Evolutionary conservation across 1,284 basidiomycete species (phyloP).

Genomic region (Cryptococcus wingfieldii): DNA sequence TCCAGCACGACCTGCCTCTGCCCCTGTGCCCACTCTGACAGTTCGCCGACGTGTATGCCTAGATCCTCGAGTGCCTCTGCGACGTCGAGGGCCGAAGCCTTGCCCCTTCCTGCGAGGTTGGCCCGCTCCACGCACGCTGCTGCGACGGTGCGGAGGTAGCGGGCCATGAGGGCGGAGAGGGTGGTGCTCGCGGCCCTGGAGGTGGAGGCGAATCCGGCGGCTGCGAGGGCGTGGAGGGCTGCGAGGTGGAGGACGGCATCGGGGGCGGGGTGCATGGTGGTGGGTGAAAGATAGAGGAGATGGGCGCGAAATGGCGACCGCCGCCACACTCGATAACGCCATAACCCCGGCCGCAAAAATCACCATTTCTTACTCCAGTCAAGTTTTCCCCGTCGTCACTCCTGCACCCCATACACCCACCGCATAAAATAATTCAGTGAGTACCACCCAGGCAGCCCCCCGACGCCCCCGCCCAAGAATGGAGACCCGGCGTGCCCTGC

Average conservation of each 20-base stretch:
- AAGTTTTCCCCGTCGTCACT: background rate
- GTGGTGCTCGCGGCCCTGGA: conserved; percentile 39
- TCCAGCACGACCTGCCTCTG: conserved; percentile 25
- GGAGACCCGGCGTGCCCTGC: background rate
- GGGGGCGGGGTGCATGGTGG: conserved; percentile 21
- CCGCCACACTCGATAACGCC: background rate
- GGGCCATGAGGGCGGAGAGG: conserved; percentile 30
- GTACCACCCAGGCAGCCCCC: background rate
- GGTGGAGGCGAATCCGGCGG: conserved; percentile 42
- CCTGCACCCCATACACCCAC: background rate
- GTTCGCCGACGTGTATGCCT: conserved; percentile 32
- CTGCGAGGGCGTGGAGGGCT: conserved; percentile 37
- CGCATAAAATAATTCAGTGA: conserved; percentile 9
- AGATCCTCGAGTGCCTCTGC: conserved; percentile 36
- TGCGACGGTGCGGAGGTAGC: conserved; percentile 38
- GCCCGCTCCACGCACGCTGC: conserved; percentile 36
- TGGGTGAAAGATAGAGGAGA: background rate
- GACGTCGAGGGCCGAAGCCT: conserved; percentile 40
- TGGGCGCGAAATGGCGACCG: background rate
- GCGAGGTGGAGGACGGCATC: conserved; percentile 44
- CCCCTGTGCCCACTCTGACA: conserved; percentile 35
- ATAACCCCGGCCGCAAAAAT: background rate
- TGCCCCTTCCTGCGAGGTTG: conserved; percentile 35
- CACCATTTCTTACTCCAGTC: background rate
- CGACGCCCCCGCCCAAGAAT: background rate